phyloP scores from a whole-genome alignment of 1,139 yeast genomes.

The Diutina siamensis region DNA sequence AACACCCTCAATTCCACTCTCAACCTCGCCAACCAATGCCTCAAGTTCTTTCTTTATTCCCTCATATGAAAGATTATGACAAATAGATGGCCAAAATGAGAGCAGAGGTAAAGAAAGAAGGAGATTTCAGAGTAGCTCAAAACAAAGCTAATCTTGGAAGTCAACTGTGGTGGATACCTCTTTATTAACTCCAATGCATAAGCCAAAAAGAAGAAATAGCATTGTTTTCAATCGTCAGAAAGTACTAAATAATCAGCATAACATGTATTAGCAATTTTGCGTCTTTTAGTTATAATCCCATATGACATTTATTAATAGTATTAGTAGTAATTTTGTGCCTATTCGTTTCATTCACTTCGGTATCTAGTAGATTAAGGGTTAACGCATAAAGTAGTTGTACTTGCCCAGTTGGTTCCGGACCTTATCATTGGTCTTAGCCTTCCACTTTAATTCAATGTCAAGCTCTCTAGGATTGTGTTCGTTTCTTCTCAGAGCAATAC shows the following conservation, averaged over 20 bases:
- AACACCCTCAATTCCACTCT: no score
- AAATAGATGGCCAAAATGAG: neutral
- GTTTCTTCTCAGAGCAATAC: conserved; percentile 69
- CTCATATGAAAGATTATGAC: conserved; percentile 2
- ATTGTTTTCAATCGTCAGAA: no score
- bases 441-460: conserved; percentile 56
- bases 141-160: neutral
- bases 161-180: neutral
- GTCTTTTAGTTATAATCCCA: no score
- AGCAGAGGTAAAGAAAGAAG: neutral
- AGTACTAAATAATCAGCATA: no score
- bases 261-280: no score
- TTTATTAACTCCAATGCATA: neutral
- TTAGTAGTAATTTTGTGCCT: no score
- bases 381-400: conserved; percentile 58
- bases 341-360: no score
- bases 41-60: neutral
- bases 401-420: conserved; percentile 46
- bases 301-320: no score
- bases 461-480: conserved; percentile 70
- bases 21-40: neutral
- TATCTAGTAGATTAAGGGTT: no score
- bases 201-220: neutral
- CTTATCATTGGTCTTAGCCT: conserved; percentile 41
- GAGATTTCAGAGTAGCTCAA: neutral